Conservation (phyloP, 208 protist genomes). For the Porcisia hertigi region DNA sequence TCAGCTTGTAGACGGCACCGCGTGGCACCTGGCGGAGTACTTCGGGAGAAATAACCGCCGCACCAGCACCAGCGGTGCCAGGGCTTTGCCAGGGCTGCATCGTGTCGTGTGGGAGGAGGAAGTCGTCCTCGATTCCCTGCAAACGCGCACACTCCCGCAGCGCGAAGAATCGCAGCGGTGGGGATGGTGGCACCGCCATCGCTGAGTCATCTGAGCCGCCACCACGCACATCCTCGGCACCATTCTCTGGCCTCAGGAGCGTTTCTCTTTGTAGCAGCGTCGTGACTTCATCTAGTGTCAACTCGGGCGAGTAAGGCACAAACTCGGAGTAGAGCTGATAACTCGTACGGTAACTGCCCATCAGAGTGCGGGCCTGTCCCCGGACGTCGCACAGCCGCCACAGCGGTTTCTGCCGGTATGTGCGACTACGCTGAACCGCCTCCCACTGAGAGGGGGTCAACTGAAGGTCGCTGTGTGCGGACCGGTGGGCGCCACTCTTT, state of each 20-base stretch:
- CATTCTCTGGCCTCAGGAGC: not conserved
- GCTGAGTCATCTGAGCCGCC: not conserved
- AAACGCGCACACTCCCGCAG: slow-evolving; percentile 78
- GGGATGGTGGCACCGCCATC: not conserved
- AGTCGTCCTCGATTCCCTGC: slow-evolving; percentile 68
- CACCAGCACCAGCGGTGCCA: not conserved
- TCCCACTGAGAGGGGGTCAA: slow-evolving; percentile 56
- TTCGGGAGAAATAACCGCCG: not conserved
- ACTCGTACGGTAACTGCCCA: slow-evolving; percentile 68
- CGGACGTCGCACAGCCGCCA: slow-evolving; percentile 54
- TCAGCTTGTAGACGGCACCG: slow-evolving; percentile 61
- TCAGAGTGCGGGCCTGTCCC: slow-evolving; percentile 58
- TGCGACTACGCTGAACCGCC: slow-evolving; percentile 48
- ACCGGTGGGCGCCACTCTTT: not conserved
- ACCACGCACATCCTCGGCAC: not conserved
- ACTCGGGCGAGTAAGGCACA: slow-evolving; percentile 35
- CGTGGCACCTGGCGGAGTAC: slow-evolving; percentile 24
- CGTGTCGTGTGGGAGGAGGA: slow-evolving; percentile 35
- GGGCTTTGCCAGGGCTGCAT: slow-evolving; percentile 1
- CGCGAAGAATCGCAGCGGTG: slow-evolving; percentile 63
- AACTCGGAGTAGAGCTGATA: slow-evolving; percentile 82
- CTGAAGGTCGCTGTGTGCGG: slow-evolving; percentile 15
- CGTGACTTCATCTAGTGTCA: slow-evolving; percentile 8
- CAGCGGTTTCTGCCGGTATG: slow-evolving; percentile 45
- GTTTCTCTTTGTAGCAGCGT: not conserved